Percentiles rank a stretch among this genome's conserved stretches.
Evolutionary conservation across 148 eudicot genomes (phyloP).

Genomic region (Silene latifolia): DNA sequence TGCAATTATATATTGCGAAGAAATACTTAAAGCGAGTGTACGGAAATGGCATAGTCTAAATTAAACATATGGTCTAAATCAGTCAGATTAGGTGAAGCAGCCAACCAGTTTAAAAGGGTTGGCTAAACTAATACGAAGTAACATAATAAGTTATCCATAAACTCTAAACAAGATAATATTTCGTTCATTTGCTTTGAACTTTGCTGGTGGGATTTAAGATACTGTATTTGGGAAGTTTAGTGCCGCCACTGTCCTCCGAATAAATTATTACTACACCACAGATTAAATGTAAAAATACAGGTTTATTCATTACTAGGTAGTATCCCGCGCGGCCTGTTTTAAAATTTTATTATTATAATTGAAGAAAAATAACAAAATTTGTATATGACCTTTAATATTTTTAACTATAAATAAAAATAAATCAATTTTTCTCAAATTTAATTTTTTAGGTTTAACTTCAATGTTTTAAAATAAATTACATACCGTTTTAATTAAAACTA

Average conservation of each 20-base stretch:
- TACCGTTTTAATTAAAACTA: too few species aligned
- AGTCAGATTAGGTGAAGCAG: constrained; percentile 17
- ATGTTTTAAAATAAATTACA: too few species aligned
- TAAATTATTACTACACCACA: neutral
- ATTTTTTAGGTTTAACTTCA: too few species aligned
- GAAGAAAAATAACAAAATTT: too few species aligned
- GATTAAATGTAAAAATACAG: too few species aligned
- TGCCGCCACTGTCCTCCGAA: neutral
- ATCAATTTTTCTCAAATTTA: too few species aligned
- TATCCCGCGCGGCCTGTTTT: too few species aligned
- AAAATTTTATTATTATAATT: too few species aligned
- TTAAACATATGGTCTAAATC: constrained; percentile 12
- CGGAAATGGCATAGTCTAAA: constrained; percentile 7
- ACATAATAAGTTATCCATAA: constrained; percentile 14
- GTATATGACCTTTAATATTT: too few species aligned
- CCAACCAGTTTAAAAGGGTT: constrained; percentile 15
- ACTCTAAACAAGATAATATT: constrained; percentile 8
- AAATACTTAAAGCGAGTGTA: constrained; percentile 11
- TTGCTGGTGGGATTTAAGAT: neutral
- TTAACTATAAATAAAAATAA: too few species aligned
- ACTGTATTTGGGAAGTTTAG: neutral
- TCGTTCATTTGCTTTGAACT: neutral
- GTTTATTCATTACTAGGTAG: too few species aligned
- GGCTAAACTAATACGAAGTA: constrained; percentile 7
- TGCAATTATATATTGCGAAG: constrained; percentile 7